Conservation (phyloP, 1,284 basidiomycete species). For the Xerocomus nothofagi region DNA sequence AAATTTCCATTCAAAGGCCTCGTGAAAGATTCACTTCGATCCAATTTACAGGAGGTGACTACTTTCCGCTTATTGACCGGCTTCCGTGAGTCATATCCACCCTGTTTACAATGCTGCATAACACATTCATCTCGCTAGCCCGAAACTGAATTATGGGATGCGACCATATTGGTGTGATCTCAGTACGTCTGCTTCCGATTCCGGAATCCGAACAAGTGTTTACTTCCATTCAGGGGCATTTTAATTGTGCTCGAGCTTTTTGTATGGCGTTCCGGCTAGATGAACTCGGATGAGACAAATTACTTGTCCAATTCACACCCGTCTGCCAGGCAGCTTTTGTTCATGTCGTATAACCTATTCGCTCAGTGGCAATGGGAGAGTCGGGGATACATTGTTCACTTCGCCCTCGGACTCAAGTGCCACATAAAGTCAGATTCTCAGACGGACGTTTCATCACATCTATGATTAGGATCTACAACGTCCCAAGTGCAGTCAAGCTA, state of each 20-base stretch:
- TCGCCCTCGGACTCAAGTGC: not conserved
- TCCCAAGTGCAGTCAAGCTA: not conserved
- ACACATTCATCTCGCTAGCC: conserved; percentile 2
- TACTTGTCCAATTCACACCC: conserved; percentile 60
- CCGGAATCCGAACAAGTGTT: not conserved
- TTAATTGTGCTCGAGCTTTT: conserved; percentile 81
- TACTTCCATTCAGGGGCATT: conserved; percentile 55
- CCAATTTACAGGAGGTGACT: conserved; percentile 12
- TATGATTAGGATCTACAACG: not conserved
- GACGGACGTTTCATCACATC: not conserved
- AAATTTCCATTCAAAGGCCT: not conserved
- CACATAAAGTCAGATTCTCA: not conserved
- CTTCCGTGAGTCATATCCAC: not conserved
- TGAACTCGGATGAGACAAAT: conserved; percentile 47
- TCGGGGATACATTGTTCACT: too few relatives aligned
- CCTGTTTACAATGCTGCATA: not conserved
- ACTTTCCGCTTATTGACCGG: not conserved
- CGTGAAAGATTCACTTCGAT: conserved; percentile 23
- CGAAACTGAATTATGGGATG: conserved; percentile 45
- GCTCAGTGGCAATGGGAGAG: too few relatives aligned
- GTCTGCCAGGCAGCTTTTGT: conserved; percentile 60
- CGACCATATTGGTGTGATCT: conserved; percentile 73
- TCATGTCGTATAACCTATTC: conserved; percentile 1
- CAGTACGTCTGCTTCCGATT: conserved; percentile 32
- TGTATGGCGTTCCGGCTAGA: conserved; percentile 64